Evolutionary conservation across 805 yeast species (phyloP), one percentile per base, ranked within the genome.

Genomic region (Kuraishia floccosa): DNA sequence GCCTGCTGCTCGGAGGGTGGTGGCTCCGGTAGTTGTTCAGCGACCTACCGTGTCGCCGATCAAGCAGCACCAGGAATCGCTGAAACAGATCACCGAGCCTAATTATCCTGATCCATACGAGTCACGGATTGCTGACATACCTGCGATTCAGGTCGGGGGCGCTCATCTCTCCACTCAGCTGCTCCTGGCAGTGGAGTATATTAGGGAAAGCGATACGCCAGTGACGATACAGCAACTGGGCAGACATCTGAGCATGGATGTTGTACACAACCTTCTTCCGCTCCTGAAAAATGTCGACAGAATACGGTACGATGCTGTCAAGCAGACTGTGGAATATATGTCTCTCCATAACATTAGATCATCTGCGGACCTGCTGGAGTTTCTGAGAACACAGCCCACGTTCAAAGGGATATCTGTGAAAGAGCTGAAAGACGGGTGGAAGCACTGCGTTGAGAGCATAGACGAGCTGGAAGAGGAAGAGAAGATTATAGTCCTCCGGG

Each of bases 171-270:
- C 94, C 4, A 87, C 96, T 4, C 84, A 85, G 50, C 64, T 91
- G 32, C 77, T 84, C 46, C 72, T 86, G 49, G 96, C 97, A 2
- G 91, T 91, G 13, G 97, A 91, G 49, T 82, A 75, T 49, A 76
- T 91, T 37, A 87, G 85, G 47, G 40, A 58, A 30, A 65, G 72
- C 34, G 94, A 83, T 40, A 54, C 65, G 16, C 85, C 96, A 1
- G 76, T 87, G 1, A 54, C 72, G 5, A 65, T 84, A 5, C 59
- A 63, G 17, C 80, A 78, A 34, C 56, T 89, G 27, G 75, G 76
- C 45, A 67, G 72, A 26, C 78, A 83, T 44, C 56, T 91, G 39
- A 73, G 72, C 17, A 65, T 67, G 17, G 74, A 69, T 31, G 70
- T 82, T 11, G 71, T 71, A 32, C 52, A 60, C 5, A 78, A 80